Evolutionary conservation across 495 filamentous ascomycete genomes (phyloP).

Genomic region (Elaphomyces granulatus): DNA sequence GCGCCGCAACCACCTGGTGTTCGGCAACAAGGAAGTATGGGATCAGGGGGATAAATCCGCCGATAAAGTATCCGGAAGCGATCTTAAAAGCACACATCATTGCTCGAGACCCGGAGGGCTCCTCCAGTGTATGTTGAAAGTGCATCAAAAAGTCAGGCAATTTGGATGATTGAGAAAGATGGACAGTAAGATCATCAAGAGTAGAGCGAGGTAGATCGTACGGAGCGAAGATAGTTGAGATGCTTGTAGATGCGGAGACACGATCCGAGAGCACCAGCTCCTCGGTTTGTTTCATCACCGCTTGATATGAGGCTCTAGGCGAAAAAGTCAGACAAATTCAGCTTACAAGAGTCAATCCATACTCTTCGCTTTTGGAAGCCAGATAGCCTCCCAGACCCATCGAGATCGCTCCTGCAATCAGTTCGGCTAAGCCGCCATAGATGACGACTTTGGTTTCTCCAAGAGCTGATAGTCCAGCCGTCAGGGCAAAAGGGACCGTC

Average conservation of each 20-base stretch:
- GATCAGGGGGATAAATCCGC: slow-evolving; percentile 41
- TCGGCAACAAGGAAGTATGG: slow-evolving; percentile 43
- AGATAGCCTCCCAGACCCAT: slow-evolving; percentile 58
- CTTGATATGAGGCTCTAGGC: no score
- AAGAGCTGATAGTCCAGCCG: slow-evolving; percentile 43
- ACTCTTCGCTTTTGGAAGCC: slow-evolving; percentile 29
- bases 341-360: slow-evolving; percentile 29
- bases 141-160: slow-evolving; percentile 37
- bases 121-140: slow-evolving; percentile 34
- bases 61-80: slow-evolving; percentile 39
- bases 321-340: background rate
- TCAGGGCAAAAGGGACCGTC: slow-evolving; percentile 51
- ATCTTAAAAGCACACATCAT: slow-evolving; percentile 37
- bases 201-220: no score
- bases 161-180: background rate
- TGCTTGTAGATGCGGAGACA: no score
- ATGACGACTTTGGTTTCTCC: slow-evolving; percentile 51
- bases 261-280: background rate
- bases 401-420: slow-evolving; percentile 50
- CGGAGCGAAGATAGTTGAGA: no score
- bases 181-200: background rate
- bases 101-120: slow-evolving; percentile 25
- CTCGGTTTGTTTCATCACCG: no score
- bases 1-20: slow-evolving; percentile 25
- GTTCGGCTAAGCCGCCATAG: slow-evolving; percentile 52